These are phyloP conservation scores for Cyberlindnera xishuangbannaensis DNA, from an alignment of 805 yeast species.

Conservation along the genomic window DNA sequence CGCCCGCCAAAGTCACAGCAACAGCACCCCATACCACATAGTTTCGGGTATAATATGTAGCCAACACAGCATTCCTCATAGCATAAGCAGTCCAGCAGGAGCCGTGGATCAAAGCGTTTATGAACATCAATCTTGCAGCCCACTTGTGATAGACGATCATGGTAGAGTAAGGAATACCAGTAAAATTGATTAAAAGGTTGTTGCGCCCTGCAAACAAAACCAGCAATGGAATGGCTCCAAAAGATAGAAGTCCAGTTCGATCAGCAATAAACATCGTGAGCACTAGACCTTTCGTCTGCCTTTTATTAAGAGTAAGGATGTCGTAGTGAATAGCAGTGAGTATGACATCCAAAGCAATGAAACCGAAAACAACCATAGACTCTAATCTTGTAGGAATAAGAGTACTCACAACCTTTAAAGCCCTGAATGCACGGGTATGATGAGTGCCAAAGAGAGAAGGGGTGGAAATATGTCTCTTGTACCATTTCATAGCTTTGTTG, in stretches of 20 bases:
- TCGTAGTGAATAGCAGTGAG: conserved; percentile 12
- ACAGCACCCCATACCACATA: conserved; percentile 35
- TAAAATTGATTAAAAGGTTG: conserved; percentile 51
- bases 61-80: conserved; percentile 3
- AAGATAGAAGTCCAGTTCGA: conserved; percentile 22
- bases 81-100: conserved; percentile 17
- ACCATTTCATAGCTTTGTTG: conserved; percentile 15
- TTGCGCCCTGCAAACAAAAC: conserved; percentile 67
- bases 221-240: conserved; percentile 44
- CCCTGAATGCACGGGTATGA: conserved; percentile 7
- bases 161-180: conserved; percentile 60
- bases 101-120: conserved; percentile 20
- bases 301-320: background rate
- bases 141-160: conserved; percentile 65
- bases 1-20: conserved; percentile 38
- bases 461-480: conserved; percentile 16
- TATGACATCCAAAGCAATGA: conserved; percentile 23
- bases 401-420: conserved; percentile 8
- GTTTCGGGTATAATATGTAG: conserved; percentile 3
- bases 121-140: conserved; percentile 40
- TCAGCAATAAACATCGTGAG: conserved; percentile 11
- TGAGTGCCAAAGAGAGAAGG: conserved; percentile 19
- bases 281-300: background rate
- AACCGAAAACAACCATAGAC: conserved; percentile 30
- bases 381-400: conserved; percentile 22